These are phyloP conservation scores for Backusella tarrabulga DNA, from an alignment of 192 early-diverging fungal genomes.

Conservation along the genomic window DNA sequence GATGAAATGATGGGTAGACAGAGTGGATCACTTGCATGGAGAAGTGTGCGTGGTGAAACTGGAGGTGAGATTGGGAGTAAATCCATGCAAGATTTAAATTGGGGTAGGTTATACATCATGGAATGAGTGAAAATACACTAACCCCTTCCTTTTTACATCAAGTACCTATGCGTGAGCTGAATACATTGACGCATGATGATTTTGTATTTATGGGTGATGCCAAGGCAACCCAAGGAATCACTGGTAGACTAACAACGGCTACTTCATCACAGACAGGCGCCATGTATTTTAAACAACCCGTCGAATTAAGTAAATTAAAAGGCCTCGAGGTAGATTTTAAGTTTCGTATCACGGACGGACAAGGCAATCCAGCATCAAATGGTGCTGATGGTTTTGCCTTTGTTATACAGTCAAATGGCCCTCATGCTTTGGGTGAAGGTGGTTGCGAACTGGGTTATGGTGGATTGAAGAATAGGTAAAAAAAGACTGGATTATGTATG, in stretches of 20 bases:
- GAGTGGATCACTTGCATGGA: conserved; percentile 27
- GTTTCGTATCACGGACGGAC: conserved; percentile 26
- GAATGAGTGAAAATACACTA: not conserved
- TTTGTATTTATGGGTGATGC: not conserved
- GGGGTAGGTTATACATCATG: not conserved
- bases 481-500: not conserved
- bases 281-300: not conserved
- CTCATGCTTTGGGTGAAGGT: conserved; percentile 28
- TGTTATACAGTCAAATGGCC: conserved; percentile 26
- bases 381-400: conserved; percentile 40
- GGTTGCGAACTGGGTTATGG: conserved; percentile 40
- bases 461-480: conserved; percentile 31
- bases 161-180: not conserved
- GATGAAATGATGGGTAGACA: conserved; percentile 29
- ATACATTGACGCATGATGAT: not conserved
- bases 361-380: conserved; percentile 11
- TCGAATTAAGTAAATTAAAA: not conserved
- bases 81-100: not conserved
- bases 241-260: conserved; percentile 14
- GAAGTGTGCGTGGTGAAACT: not conserved
- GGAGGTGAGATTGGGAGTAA: not conserved
- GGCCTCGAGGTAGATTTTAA: conserved; percentile 27
- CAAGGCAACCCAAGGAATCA: not conserved
- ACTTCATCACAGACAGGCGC: conserved; percentile 23
- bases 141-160: not conserved